A percentile compares a stretch with the other conserved stretches of the same genome.
Conservation (phyloP, 768 basidiomycete species). For the Mycena filopes region DNA sequence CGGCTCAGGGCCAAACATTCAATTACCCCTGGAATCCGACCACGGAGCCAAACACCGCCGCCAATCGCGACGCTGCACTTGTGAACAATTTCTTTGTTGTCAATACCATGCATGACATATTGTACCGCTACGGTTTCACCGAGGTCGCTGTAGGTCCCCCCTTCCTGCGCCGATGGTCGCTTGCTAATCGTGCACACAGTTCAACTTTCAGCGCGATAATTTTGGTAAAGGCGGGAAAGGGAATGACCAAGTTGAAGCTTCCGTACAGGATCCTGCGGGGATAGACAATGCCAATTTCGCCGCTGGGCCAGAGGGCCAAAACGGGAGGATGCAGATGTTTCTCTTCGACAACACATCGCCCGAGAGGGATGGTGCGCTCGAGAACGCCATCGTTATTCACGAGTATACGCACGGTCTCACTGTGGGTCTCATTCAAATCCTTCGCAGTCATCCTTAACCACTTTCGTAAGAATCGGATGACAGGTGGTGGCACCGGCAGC, state of each 20-base stretch:
- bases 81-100: conserved; percentile 52
- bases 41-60: conserved; percentile 47
- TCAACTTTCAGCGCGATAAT: conserved; percentile 69
- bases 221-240: conserved; percentile 63
- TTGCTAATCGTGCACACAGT: too few relatives aligned
- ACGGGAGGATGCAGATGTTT: too few relatives aligned
- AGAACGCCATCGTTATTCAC: conserved; percentile 39
- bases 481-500: conserved; percentile 61
- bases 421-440: too few relatives aligned
- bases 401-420: conserved; percentile 60
- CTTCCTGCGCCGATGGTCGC: too few relatives aligned
- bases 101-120: conserved; percentile 62
- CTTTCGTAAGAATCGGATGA: conserved; percentile 54
- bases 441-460: too few relatives aligned
- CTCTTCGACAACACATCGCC: too few relatives aligned
- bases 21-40: conserved; percentile 47
- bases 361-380: conserved; percentile 25
- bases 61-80: conserved; percentile 63
- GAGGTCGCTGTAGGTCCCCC: conserved; percentile 49
- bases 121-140: conserved; percentile 61
- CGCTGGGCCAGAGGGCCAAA: conserved; percentile 56
- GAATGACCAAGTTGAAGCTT: conserved; percentile 62
- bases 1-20: conserved; percentile 51
- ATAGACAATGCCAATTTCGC: conserved; percentile 57
- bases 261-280: conserved; percentile 62